Evolutionary conservation across 352 stramenopile species (phyloP).

Genomic region (Discostella stelligera): DNA sequence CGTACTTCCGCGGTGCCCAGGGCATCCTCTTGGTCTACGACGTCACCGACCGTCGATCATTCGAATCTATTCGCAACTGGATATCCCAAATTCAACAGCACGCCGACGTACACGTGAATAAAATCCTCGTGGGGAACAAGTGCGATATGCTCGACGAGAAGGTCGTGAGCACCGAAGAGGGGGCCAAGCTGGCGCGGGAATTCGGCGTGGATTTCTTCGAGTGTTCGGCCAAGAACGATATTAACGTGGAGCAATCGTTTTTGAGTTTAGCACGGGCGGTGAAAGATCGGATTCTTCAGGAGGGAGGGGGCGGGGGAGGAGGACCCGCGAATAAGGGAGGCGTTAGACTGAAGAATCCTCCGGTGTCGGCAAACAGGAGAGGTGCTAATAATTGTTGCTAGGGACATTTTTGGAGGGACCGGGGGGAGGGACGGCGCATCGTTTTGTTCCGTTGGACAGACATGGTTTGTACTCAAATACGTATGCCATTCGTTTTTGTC

Average conservation of each 20-base stretch:
- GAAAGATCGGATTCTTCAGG: conserved; percentile 78
- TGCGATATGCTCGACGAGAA: conserved; percentile 98
- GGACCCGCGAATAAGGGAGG: conserved; percentile 4
- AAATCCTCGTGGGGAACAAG: conserved; percentile 99
- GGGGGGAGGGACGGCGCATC: neutral
- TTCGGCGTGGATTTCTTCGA: conserved; percentile 83
- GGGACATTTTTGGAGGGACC: too few relatives aligned
- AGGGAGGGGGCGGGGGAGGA: conserved; percentile 59
- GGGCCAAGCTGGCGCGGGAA: conserved; percentile 78
- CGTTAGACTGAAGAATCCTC: conserved; percentile 8
- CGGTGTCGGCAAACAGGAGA: neutral
- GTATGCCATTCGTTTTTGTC: neutral
- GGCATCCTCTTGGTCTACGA: conserved; percentile 97
- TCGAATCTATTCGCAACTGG: conserved; percentile 97
- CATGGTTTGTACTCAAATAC: neutral
- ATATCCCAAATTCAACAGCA: conserved; percentile 93
- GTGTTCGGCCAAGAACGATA: conserved; percentile 83
- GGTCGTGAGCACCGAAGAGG: conserved; percentile 85
- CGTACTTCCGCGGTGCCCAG: conserved; percentile 96
- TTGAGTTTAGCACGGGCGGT: conserved; percentile 76
- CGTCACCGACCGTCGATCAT: conserved; percentile 95
- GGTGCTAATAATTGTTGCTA: conserved; percentile 13
- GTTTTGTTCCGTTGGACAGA: neutral
- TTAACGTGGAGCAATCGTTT: conserved; percentile 83
- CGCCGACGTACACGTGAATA: conserved; percentile 99